These are phyloP conservation scores for Acrocalymma vagum DNA, from an alignment of 2,329 filamentous ascomycete genomes.

Conservation along the genomic window DNA sequence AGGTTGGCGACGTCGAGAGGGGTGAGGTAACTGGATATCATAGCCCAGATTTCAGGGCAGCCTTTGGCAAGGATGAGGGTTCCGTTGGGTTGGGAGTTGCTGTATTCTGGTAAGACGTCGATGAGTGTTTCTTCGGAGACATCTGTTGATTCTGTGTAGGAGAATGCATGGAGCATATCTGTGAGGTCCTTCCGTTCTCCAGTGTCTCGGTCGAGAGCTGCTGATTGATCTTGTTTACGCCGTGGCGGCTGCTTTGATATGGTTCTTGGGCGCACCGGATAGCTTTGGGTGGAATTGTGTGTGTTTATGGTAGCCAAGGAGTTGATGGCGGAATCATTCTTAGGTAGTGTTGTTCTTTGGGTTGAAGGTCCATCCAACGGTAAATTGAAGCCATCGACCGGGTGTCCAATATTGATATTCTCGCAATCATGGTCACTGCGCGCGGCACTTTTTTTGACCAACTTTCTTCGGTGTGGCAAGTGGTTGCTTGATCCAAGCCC, in stretches of 20 bases:
- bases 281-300: neutral
- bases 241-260: conserved; percentile 1
- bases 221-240: conserved; percentile 1
- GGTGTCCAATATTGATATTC: conserved; percentile 2
- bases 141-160: conserved; percentile 32
- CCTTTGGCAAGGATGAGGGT: conserved; percentile 27
- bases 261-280: conserved; percentile 6
- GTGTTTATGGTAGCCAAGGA: too few relatives aligned
- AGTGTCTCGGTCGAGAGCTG: conserved; percentile 38
- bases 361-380: too few relatives aligned
- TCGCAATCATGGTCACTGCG: neutral
- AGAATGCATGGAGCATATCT: conserved; percentile 45
- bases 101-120: conserved; percentile 22
- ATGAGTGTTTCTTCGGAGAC: conserved; percentile 27
- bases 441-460: conserved; percentile 8
- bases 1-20: conserved; percentile 37
- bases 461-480: conserved; percentile 5
- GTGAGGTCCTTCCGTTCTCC: conserved; percentile 41
- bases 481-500: conserved; percentile 8
- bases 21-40: conserved; percentile 32
- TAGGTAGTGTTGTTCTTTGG: neutral
- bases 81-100: conserved; percentile 30
- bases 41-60: conserved; percentile 36
- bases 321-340: too few relatives aligned
- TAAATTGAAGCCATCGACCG: conserved; percentile 4